A percentile compares a stretch with the other conserved stretches of the same genome.
phyloP scores from a whole-genome alignment of 495 filamentous ascomycete genomes.

The Xylaria cubensis region DNA sequence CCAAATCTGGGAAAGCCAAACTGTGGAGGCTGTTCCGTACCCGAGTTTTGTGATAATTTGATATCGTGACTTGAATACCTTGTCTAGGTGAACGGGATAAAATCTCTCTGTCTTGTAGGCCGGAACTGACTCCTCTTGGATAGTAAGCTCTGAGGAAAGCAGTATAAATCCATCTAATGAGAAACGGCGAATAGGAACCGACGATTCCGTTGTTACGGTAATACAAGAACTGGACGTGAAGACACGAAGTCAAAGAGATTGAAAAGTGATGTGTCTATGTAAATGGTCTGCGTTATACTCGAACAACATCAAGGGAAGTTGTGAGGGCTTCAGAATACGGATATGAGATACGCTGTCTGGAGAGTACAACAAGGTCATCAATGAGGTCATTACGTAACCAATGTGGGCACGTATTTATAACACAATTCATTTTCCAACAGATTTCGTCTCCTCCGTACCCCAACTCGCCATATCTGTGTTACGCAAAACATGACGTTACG shows the following conservation, averaged over 20 bases:
- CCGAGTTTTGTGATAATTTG: slow-evolving; percentile 5
- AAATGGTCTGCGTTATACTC: background rate
- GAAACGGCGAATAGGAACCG: background rate
- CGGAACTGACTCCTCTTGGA: background rate
- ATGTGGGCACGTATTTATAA: background rate
- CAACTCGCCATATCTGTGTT: background rate
- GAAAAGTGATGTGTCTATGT: background rate
- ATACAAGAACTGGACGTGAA: background rate
- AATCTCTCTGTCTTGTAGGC: background rate
- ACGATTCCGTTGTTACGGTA: background rate
- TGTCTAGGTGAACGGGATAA: background rate
- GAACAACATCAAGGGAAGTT: background rate
- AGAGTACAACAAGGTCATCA: background rate
- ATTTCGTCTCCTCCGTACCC: background rate
- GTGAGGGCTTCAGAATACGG: background rate
- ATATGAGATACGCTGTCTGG: background rate
- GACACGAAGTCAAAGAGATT: background rate
- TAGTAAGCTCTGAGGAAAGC: background rate
- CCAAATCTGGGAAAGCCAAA: background rate
- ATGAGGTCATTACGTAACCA: background rate
- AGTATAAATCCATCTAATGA: background rate
- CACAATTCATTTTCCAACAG: background rate
- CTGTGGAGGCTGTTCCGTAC: slow-evolving; percentile 3
- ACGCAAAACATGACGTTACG: background rate
- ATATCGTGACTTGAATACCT: background rate